Evolutionary conservation across 2,329 filamentous ascomycete species (phyloP).

Genomic region (Talaromyces sp.): DNA sequence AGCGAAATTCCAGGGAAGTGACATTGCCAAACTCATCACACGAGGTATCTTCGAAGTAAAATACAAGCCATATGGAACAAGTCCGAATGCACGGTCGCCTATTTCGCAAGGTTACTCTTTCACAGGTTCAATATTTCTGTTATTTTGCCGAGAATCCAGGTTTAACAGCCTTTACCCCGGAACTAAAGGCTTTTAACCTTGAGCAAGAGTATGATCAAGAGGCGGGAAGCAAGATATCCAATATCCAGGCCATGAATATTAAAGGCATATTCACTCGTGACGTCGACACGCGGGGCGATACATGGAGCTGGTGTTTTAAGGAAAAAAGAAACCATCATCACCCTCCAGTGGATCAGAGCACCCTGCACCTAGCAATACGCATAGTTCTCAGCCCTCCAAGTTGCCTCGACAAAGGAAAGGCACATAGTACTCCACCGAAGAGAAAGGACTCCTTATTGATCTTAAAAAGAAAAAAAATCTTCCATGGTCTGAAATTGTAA

Average conservation of each 20-base stretch:
- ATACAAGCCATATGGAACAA: neutral
- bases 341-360: neutral
- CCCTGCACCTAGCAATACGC: neutral
- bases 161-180: neutral
- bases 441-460: neutral
- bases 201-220: neutral
- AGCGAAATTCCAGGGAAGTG: neutral
- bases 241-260: neutral
- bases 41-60: neutral
- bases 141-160: neutral
- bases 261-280: neutral
- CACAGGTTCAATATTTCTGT: neutral
- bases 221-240: neutral
- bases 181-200: neutral
- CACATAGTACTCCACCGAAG: neutral
- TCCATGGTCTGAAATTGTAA: slow-evolving; percentile 2
- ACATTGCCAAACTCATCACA: neutral
- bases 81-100: neutral
- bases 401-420: neutral
- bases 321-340: neutral
- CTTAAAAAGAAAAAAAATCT: neutral
- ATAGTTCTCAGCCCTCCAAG: neutral
- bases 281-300: neutral
- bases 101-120: neutral
- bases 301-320: neutral